phyloP scores from a whole-genome alignment of 495 filamentous ascomycete species.

The Talaromyces stipitatus region DNA sequence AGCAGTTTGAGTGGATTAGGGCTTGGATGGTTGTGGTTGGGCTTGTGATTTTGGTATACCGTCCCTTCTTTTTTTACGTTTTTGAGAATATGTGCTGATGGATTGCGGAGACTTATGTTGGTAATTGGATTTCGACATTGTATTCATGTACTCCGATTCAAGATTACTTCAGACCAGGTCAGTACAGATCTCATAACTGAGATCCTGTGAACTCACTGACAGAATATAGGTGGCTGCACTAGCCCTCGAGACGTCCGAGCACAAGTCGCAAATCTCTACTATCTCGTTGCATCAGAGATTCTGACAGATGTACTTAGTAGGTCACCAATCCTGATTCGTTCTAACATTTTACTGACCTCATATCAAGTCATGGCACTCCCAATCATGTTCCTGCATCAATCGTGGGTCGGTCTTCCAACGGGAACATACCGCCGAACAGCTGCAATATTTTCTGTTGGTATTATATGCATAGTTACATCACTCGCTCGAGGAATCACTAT shows the following conservation, averaged over 20 bases:
- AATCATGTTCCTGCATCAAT: not conserved
- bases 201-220: not conserved
- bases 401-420: not conserved
- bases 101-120: slow-evolving; percentile 19
- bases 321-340: not conserved
- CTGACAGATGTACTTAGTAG: slow-evolving; percentile 29
- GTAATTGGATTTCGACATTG: slow-evolving; percentile 27
- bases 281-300: slow-evolving; percentile 28
- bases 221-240: slow-evolving; percentile 20
- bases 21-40: slow-evolving; percentile 30
- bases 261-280: slow-evolving; percentile 34
- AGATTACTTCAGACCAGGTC: slow-evolving; percentile 29
- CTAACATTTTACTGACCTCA: not conserved
- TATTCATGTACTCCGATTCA: slow-evolving; percentile 23
- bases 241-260: slow-evolving; percentile 21
- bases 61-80: not conserved
- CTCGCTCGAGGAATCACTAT: slow-evolving; percentile 37
- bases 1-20: slow-evolving; percentile 17
- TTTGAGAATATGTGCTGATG: not conserved
- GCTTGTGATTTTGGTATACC: slow-evolving; percentile 23
- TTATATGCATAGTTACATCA: slow-evolving; percentile 43
- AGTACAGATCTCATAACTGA: not conserved
- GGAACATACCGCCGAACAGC: slow-evolving; percentile 20
- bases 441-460: slow-evolving; percentile 40
- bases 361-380: slow-evolving; percentile 3